phyloP scores from a whole-genome alignment of 805 yeast genomes.

The Suhomyces sp. region DNA sequence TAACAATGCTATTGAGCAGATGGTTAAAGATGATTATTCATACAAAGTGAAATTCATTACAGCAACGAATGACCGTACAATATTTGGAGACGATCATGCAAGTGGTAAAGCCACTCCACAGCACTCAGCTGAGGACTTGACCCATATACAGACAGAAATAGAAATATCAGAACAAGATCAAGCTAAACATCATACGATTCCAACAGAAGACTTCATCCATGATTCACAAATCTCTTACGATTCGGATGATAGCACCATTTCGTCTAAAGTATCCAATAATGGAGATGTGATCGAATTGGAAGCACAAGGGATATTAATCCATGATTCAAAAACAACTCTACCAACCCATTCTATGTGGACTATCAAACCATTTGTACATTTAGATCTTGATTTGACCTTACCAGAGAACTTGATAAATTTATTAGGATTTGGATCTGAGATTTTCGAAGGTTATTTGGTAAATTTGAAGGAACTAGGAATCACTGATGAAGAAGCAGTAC shows the following conservation, averaged over 20 bases:
- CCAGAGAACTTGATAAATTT: constrained; percentile 70
- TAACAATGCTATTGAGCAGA: constrained; percentile 63
- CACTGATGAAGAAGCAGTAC: constrained; percentile 61
- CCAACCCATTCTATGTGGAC: constrained; percentile 94
- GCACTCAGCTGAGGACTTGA: constrained; percentile 20
- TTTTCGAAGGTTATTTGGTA: constrained; percentile 72
- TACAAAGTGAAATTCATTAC: constrained; percentile 75
- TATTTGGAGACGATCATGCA: constrained; percentile 5
- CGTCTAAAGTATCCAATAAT: constrained; percentile 47
- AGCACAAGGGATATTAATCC: constrained; percentile 89
- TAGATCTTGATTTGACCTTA: constrained; percentile 63
- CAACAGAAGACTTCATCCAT: constrained; percentile 2
- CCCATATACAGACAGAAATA: constrained; percentile 3
- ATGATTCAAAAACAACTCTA: constrained; percentile 51
- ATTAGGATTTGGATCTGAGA: constrained; percentile 86
- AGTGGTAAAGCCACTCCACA: constrained; percentile 25
- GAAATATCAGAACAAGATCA: not conserved
- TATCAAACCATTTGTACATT: constrained; percentile 69
- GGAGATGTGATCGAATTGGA: constrained; percentile 73
- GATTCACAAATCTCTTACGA: constrained; percentile 7
- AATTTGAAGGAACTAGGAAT: constrained; percentile 63
- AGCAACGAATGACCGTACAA: constrained; percentile 30
- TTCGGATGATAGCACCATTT: constrained; percentile 12
- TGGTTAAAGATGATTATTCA: constrained; percentile 72
- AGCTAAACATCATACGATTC: not conserved